Conservation (phyloP, 2,329 filamentous ascomycete species). For the Sporothrix humicola region DNA sequence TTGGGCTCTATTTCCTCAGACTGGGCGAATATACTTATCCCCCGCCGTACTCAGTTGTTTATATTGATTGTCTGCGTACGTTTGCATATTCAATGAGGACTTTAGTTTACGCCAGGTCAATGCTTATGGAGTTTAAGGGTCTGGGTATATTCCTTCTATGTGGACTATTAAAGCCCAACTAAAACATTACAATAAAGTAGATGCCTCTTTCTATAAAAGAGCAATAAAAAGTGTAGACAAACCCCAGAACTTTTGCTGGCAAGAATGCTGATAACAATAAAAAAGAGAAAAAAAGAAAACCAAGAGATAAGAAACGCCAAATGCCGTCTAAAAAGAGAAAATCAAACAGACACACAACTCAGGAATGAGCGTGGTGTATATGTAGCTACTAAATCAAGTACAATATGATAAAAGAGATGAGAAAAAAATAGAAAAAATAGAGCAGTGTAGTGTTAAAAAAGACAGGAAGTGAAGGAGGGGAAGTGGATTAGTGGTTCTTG, state of each 20-base stretch:
- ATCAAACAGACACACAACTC: neutral
- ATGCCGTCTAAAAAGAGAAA: neutral
- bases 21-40: too few relatives aligned
- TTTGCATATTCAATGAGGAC: too few relatives aligned
- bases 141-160: conserved; percentile 19
- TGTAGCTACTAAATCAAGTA: too few relatives aligned
- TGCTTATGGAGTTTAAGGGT: neutral
- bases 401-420: neutral
- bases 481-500: conserved; percentile 50
- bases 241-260: too few relatives aligned
- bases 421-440: conserved; percentile 7
- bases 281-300: neutral
- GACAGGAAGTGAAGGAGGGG: neutral
- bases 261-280: neutral
- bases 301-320: conserved; percentile 19
- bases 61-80: too few relatives aligned
- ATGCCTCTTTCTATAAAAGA: conserved; percentile 7
- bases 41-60: too few relatives aligned
- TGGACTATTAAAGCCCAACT: neutral
- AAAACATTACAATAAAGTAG: conserved; percentile 11
- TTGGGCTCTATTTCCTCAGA: neutral
- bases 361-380: neutral
- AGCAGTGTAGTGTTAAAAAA: conserved; percentile 6
- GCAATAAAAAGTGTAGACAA: neutral
- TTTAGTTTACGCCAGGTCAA: too few relatives aligned